Evolutionary conservation across 441 rosid genomes (phyloP), one percentile per base, ranked within the genome.

Genomic region (Pelargonium cotyledonis): DNA sequence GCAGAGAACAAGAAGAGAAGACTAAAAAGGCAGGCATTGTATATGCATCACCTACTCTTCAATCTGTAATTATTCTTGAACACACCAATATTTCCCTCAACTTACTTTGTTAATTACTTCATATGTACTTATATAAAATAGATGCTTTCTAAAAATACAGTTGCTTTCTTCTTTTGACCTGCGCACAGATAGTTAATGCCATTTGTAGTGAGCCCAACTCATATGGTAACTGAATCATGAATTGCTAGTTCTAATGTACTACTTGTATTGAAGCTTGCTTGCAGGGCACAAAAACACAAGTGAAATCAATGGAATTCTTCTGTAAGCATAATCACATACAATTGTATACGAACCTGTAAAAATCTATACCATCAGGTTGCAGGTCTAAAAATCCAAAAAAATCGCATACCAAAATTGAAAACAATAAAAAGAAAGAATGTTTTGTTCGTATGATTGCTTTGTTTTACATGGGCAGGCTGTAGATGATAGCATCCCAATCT

Each of bases 401-500:
- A 64, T 78, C 53, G 11, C 53, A 47, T 47, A 11, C 53, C 0
- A 23, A 23, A 23, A 23, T 23, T 23, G 26, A 23, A 23, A 23
- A 23, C 26, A 23, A 23, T 23, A 23, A 23, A 23, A 23, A 23
- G 2, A 4, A 47, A 47, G 12, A 12, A 47, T 71, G 35, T 5
- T 35, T 53, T 72, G 68, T 19, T 61, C 63, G 72, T 78, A 71
- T 70, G 29, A 68, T 75, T 73, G 62, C 49, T 72, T 62, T 71
- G 81, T 69, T 76, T 31, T 74, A 70, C 74, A 77, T 16, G 26
- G 66, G 68, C 72, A 69, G 65, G 67, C 66, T 38, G 72, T 47
- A n/a, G 53, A 47, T 47, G n/a, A 31, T 61, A 68, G 78, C 31
- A 19, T 47, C 55, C 70, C 43, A 55, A 55, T 70, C 38, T 65